Evolutionary conservation across 1,284 basidiomycete genomes (phyloP).

Genomic region (Cryptococcus neoformans): DNA sequence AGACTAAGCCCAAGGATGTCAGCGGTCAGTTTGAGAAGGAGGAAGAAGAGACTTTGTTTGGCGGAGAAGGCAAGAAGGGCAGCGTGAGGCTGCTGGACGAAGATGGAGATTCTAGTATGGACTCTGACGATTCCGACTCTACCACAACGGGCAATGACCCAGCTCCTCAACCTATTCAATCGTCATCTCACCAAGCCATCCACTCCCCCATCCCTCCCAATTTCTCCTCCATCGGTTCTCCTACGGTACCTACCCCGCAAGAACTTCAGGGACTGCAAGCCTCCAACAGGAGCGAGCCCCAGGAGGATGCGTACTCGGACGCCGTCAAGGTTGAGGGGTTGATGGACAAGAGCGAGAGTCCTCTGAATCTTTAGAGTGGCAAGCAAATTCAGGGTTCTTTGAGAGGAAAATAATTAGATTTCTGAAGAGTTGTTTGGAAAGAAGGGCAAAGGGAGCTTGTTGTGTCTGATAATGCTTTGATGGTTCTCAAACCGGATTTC

Average conservation of each 20-base stretch:
- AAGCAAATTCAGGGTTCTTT: too few relatives aligned
- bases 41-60: slow-evolving; percentile 8
- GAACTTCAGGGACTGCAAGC: slow-evolving; percentile 19
- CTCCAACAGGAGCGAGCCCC: slow-evolving; percentile 51
- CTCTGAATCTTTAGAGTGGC: slow-evolving; percentile 52
- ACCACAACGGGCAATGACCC: slow-evolving; percentile 56
- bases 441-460: too few relatives aligned
- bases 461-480: too few relatives aligned
- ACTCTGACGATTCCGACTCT: slow-evolving; percentile 56
- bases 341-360: slow-evolving; percentile 67
- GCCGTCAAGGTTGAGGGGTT: slow-evolving; percentile 67
- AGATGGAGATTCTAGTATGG: slow-evolving; percentile 56
- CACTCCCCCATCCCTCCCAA: slow-evolving; percentile 20
- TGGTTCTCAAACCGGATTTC: too few relatives aligned
- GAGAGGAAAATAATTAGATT: too few relatives aligned
- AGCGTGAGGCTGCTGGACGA: slow-evolving; percentile 46
- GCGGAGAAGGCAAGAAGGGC: slow-evolving; percentile 18
- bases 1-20: slow-evolving; percentile 25
- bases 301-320: slow-evolving; percentile 57
- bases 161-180: slow-evolving; percentile 4
- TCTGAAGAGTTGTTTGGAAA: too few relatives aligned
- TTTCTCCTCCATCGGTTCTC: slow-evolving; percentile 43
- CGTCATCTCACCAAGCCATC: not conserved
- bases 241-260: slow-evolving; percentile 35
- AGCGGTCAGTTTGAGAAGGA: slow-evolving; percentile 20